These are phyloP conservation scores for Metschnikowia drakensbergensis DNA, from an alignment of 805 yeast genomes.

Conservation along the genomic window DNA sequence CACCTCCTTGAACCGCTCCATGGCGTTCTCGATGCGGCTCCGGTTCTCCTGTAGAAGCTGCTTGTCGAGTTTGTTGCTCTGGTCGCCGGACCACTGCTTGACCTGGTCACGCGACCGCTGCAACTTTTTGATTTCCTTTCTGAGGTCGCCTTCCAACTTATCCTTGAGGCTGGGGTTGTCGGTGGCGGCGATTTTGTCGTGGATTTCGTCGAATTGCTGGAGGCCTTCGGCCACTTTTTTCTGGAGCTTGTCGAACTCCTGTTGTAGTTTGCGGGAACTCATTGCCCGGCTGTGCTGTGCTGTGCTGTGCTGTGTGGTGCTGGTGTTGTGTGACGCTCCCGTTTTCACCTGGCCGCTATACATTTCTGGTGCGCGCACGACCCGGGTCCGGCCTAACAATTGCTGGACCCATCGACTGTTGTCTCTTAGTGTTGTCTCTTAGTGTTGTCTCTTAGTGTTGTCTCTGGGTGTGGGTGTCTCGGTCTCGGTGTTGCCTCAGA, in stretches of 20 bases:
- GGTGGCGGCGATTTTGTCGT: conserved; percentile 78
- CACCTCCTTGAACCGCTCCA: conserved; percentile 94
- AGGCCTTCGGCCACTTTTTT: conserved; percentile 89
- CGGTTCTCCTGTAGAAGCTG: conserved; percentile 53
- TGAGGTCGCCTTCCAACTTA: conserved; percentile 85
- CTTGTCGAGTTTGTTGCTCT: conserved; percentile 76
- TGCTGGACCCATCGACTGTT: no score
- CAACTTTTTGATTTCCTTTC: conserved; percentile 90
- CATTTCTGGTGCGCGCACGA: no score
- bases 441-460: no score
- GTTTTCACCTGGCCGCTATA: no score
- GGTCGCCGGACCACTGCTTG: conserved; percentile 89
- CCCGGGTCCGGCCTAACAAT: no score
- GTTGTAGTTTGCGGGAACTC: conserved; percentile 46
- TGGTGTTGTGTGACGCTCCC: background rate
- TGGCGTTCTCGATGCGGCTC: conserved; percentile 74
- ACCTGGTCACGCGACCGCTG: conserved; percentile 94
- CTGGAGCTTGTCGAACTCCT: conserved; percentile 90
- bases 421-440: no score
- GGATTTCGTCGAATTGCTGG: conserved; percentile 74
- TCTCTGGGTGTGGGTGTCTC: no score
- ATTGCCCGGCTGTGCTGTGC: conserved; percentile 14
- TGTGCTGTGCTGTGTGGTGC: background rate
- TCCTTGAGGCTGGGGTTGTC: conserved; percentile 88
- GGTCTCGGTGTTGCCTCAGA: no score